Evolutionary conservation across 2,329 filamentous ascomycete genomes (phyloP).

Genomic region (Onygenales sp.): DNA sequence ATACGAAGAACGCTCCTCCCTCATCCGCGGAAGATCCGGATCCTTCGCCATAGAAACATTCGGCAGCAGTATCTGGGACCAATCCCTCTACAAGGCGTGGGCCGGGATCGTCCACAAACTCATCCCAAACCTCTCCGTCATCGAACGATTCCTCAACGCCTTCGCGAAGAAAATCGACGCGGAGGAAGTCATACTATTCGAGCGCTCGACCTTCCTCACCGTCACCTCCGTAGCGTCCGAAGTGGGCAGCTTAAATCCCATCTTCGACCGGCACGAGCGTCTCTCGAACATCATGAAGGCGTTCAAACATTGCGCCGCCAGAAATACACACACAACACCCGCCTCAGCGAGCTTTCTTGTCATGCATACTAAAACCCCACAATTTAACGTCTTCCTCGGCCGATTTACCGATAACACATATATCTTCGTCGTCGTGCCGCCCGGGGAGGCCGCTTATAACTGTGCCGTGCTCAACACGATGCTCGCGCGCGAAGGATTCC

Average conservation of each 20-base stretch:
- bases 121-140: slow-evolving; percentile 83
- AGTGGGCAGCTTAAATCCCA: slow-evolving; percentile 70
- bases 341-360: slow-evolving; percentile 34
- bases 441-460: slow-evolving; percentile 86
- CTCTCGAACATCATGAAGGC: slow-evolving; percentile 97
- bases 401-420: slow-evolving; percentile 98
- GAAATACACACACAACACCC: slow-evolving; percentile 36
- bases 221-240: slow-evolving; percentile 83
- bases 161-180: slow-evolving; percentile 81
- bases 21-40: slow-evolving; percentile 67
- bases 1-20: slow-evolving; percentile 71
- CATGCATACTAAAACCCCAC: slow-evolving; percentile 42
- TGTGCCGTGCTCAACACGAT: slow-evolving; percentile 82
- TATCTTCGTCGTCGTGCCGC: slow-evolving; percentile 81
- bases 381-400: slow-evolving; percentile 87
- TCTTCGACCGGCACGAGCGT: slow-evolving; percentile 84
- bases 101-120: slow-evolving; percentile 95
- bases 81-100: slow-evolving; percentile 96
- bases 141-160: slow-evolving; percentile 75
- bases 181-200: slow-evolving; percentile 88
- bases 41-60: slow-evolving; percentile 74
- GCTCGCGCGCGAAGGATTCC: slow-evolving; percentile 74
- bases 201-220: slow-evolving; percentile 89
- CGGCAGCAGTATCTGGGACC: slow-evolving; percentile 96
- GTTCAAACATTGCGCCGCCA: slow-evolving; percentile 70